Conservation (phyloP, 768 basidiomycete species). For the Tulasnella sp. region DNA sequence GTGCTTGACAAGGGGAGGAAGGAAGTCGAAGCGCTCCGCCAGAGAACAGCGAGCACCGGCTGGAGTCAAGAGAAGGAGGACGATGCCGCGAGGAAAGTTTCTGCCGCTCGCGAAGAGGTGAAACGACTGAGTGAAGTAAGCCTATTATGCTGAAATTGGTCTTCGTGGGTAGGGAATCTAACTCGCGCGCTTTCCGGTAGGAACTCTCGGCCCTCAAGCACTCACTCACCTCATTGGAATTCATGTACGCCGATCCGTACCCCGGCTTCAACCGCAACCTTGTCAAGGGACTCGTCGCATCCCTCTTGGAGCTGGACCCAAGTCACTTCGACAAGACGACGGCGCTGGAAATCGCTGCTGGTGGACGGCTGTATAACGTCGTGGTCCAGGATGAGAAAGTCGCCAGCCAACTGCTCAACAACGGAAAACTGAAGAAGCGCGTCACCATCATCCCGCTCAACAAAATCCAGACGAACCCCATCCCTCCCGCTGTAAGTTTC, state of each 20-base stretch:
- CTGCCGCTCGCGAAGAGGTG: constrained; percentile 44
- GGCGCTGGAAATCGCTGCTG: constrained; percentile 87
- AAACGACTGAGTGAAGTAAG: constrained; percentile 52
- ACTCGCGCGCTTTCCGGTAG: constrained; percentile 28
- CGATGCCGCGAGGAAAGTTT: constrained; percentile 37
- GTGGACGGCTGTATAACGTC: constrained; percentile 82
- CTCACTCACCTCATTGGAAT: constrained; percentile 59
- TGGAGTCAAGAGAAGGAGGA: constrained; percentile 72
- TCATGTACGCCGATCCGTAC: constrained; percentile 67
- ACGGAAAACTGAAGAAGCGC: constrained; percentile 67
- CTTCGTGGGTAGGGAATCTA: background rate
- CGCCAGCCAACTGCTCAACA: constrained; percentile 72
- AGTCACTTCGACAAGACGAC: constrained; percentile 69
- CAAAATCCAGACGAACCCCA: constrained; percentile 63
- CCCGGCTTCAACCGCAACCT: constrained; percentile 71
- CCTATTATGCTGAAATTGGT: background rate
- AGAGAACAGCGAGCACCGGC: constrained; percentile 44
- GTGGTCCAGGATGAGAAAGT: constrained; percentile 86
- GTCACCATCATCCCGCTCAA: constrained; percentile 91
- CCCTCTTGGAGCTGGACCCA: constrained; percentile 64
- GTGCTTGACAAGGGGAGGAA: constrained; percentile 42
- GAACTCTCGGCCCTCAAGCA: constrained; percentile 56
- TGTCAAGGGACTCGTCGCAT: constrained; percentile 87
- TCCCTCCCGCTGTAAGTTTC: constrained; percentile 37
- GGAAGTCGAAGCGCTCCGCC: constrained; percentile 46